phyloP scores from a whole-genome alignment of 2,329 filamentous ascomycete genomes.

The Chaetomium sp. region DNA sequence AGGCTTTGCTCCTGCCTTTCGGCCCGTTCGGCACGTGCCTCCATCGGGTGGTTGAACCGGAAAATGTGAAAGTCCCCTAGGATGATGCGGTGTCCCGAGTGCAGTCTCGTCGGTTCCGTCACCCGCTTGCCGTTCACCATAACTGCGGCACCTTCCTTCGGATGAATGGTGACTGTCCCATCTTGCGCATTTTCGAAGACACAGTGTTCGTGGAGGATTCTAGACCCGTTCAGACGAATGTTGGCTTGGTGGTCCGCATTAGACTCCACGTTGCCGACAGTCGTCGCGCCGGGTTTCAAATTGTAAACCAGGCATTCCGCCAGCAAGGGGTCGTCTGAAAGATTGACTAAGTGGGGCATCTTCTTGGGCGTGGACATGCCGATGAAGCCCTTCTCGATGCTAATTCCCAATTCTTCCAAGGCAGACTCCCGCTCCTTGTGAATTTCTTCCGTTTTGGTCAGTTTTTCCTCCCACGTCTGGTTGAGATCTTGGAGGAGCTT shows the following conservation, averaged over 20 bases:
- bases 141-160: slow-evolving; percentile 84
- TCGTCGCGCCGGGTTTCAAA: slow-evolving; percentile 88
- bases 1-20: slow-evolving; percentile 73
- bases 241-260: slow-evolving; percentile 70
- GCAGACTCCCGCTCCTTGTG: slow-evolving; percentile 96
- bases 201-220: slow-evolving; percentile 89
- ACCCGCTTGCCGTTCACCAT: slow-evolving; percentile 97
- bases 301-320: slow-evolving; percentile 98
- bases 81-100: slow-evolving; percentile 91
- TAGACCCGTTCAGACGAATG: slow-evolving; percentile 87
- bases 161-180: slow-evolving; percentile 85
- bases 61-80: slow-evolving; percentile 98
- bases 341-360: slow-evolving; percentile 97
- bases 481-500: slow-evolving; percentile 94
- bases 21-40: slow-evolving; percentile 85
- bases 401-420: slow-evolving; percentile 93
- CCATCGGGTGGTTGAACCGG: slow-evolving; percentile 94
- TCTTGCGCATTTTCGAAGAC: slow-evolving; percentile 83
- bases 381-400: slow-evolving; percentile 96
- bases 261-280: slow-evolving; percentile 88
- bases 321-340: slow-evolving; percentile 88
- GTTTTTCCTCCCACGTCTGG: slow-evolving; percentile 97
- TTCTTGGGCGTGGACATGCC: slow-evolving; percentile 95
- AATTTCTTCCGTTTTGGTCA: slow-evolving; percentile 90
- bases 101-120: slow-evolving; percentile 74